These are phyloP conservation scores for Fusarium decemcellulare DNA, from an alignment of 2,329 filamentous ascomycete species.

Conservation along the genomic window DNA sequence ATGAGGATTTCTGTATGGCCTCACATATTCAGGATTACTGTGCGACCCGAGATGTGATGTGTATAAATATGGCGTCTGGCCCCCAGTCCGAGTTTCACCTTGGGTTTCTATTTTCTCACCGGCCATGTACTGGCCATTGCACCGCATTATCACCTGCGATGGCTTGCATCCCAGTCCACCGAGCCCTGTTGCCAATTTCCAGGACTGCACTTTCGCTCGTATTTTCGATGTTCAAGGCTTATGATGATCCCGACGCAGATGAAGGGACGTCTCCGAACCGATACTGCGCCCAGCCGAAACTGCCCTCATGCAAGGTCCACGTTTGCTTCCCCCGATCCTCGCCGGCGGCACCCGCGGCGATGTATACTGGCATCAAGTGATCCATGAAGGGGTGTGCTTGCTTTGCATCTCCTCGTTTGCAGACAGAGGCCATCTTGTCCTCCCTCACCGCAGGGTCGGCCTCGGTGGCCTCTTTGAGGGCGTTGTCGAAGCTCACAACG, in stretches of 20 bases:
- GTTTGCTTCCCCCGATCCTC: conserved; percentile 58
- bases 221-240: conserved; percentile 9
- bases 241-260: conserved; percentile 10
- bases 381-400: conserved; percentile 66
- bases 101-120: neutral
- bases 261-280: conserved; percentile 58
- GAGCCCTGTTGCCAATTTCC: neutral
- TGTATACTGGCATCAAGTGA: conserved; percentile 64
- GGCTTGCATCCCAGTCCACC: neutral
- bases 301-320: conserved; percentile 62
- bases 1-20: conserved; percentile 12
- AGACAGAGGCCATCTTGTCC: conserved; percentile 56
- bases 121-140: too few relatives aligned
- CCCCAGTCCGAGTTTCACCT: neutral
- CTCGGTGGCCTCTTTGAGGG: conserved; percentile 76
- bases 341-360: conserved; percentile 62
- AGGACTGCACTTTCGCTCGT: neutral
- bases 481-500: conserved; percentile 74
- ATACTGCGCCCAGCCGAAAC: conserved; percentile 63
- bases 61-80: neutral
- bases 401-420: conserved; percentile 59
- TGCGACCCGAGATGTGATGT: neutral
- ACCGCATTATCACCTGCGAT: neutral
- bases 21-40: neutral
- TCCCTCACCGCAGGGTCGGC: conserved; percentile 54